A percentile compares a stretch with the other conserved stretches of the same genome.
These are phyloP conservation scores for Cordyceps cicadae DNA, from an alignment of 2,329 filamentous ascomycete species.

Conservation along the genomic window DNA sequence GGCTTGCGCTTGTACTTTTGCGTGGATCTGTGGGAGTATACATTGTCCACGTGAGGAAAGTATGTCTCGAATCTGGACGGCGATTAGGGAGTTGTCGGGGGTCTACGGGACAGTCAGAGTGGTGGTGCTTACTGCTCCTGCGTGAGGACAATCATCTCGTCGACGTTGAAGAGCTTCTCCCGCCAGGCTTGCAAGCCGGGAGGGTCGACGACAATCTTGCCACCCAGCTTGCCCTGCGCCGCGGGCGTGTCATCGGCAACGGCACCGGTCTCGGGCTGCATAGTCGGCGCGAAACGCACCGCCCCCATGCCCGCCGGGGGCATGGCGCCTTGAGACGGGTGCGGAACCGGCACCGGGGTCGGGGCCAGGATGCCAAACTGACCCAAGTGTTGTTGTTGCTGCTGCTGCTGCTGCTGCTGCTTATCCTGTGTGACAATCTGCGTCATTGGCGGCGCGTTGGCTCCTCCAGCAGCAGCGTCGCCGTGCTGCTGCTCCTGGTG, in stretches of 20 bases:
- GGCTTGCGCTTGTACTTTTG: conserved; percentile 74
- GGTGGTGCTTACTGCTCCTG: conserved; percentile 56
- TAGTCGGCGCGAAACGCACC: not conserved
- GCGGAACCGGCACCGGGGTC: conserved; percentile 17
- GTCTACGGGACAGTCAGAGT: not conserved
- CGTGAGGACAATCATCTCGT: conserved; percentile 62
- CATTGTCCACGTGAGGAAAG: conserved; percentile 75
- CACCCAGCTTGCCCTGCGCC: conserved; percentile 37
- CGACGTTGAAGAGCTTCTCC: conserved; percentile 65
- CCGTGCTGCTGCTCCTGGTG: not conserved
- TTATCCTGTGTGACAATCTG: not conserved
- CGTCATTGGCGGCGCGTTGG: conserved; percentile 16
- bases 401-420: conserved; percentile 7
- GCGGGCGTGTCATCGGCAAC: conserved; percentile 17
- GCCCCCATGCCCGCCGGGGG: not conserved
- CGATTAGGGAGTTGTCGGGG: not conserved
- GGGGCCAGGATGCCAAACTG: conserved; percentile 41
- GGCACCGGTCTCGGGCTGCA: conserved; percentile 10
- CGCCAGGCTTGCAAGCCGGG: conserved; percentile 63
- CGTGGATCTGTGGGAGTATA: conserved; percentile 76
- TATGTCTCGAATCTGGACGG: conserved; percentile 62
- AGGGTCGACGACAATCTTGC: conserved; percentile 54
- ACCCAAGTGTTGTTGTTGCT: conserved; percentile 17
- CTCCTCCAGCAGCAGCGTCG: not conserved
- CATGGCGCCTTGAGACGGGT: not conserved